These are phyloP conservation scores for Pseudonitzschia multiseries DNA, from an alignment of 108 stramenopile genomes.

Conservation along the genomic window DNA sequence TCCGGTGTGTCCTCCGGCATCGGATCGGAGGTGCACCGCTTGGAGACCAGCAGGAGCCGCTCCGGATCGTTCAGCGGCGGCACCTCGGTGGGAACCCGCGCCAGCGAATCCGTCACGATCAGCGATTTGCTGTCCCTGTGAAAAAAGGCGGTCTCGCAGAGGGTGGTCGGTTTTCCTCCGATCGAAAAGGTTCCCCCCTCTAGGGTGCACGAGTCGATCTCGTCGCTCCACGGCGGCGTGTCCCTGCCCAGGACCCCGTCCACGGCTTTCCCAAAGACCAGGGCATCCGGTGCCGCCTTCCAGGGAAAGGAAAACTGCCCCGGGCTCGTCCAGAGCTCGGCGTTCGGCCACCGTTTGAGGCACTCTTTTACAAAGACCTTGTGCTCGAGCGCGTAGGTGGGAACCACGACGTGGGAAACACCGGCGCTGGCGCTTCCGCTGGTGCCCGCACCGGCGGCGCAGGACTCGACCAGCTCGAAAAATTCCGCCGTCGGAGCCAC, in stretches of 20 bases:
- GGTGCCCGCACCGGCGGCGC: no score
- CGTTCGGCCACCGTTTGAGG: constrained; percentile 19
- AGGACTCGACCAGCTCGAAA: constrained; percentile 15
- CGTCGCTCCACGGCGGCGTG: constrained; percentile 19
- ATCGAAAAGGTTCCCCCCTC: constrained; percentile 24
- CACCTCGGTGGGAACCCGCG: neutral
- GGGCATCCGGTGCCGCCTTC: neutral
- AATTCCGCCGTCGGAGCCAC: constrained; percentile 12
- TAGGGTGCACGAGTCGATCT: constrained; percentile 26
- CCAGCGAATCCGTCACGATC: constrained; percentile 75
- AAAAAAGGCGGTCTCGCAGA: constrained; percentile 70
- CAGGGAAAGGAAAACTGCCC: constrained; percentile 26
- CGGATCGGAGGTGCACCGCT: constrained; percentile 21
- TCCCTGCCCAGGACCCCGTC: neutral
- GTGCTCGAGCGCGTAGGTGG: constrained; percentile 12
- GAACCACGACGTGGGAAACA: constrained; percentile 1
- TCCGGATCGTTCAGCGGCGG: constrained; percentile 11
- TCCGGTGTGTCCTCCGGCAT: constrained; percentile 28
- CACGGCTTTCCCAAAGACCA: constrained; percentile 13
- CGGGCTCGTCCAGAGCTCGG: constrained; percentile 26
- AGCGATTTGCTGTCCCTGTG: constrained; percentile 62
- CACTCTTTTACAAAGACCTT: constrained; percentile 23
- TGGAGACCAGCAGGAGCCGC: constrained; percentile 11
- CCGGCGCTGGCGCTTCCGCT: no score
- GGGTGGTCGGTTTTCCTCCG: constrained; percentile 30